These are phyloP conservation scores for Kwoniella sp. DNA, from an alignment of 768 basidiomycete species.

Conservation along the genomic window DNA sequence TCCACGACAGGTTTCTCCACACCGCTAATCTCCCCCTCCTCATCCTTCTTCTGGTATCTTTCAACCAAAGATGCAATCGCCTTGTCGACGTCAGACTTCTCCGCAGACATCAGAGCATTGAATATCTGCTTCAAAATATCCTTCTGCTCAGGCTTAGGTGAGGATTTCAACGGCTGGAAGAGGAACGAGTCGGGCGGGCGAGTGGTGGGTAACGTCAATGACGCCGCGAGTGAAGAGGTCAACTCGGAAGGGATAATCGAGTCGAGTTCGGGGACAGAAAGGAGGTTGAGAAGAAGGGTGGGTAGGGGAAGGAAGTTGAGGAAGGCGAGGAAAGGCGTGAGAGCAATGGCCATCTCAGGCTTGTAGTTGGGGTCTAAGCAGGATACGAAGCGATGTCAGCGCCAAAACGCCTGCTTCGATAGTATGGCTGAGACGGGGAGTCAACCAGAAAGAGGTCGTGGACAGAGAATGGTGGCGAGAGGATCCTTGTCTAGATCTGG, in stretches of 20 bases:
- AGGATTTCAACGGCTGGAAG: constrained; percentile 32
- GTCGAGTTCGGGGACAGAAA: constrained; percentile 73
- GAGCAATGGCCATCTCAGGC: constrained; percentile 97
- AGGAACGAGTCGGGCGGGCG: constrained; percentile 56
- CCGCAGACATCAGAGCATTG: constrained; percentile 78
- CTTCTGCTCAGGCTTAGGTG: constrained; percentile 62
- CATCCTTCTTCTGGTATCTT: constrained; percentile 63
- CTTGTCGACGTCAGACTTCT: constrained; percentile 59
- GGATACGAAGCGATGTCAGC: background rate
- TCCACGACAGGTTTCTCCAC: constrained; percentile 55
- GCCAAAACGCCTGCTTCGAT: background rate
- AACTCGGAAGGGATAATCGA: constrained; percentile 64
- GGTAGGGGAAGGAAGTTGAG: constrained; percentile 88
- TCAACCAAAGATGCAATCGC: constrained; percentile 65
- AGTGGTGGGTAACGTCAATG: constrained; percentile 60
- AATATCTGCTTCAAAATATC: constrained; percentile 74
- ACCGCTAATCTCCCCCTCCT: constrained; percentile 56
- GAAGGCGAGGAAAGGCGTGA: constrained; percentile 85
- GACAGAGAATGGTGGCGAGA: background rate
- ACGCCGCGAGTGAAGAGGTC: constrained; percentile 61
- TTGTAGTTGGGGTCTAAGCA: constrained; percentile 85
- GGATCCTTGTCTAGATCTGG: background rate
- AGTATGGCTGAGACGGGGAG: background rate
- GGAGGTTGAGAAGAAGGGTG: constrained; percentile 70
- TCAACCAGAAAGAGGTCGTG: background rate